Base-by-base conservation (phyloP, 352 stramenopile genomes). In the Phytophthora quininea region DNA sequence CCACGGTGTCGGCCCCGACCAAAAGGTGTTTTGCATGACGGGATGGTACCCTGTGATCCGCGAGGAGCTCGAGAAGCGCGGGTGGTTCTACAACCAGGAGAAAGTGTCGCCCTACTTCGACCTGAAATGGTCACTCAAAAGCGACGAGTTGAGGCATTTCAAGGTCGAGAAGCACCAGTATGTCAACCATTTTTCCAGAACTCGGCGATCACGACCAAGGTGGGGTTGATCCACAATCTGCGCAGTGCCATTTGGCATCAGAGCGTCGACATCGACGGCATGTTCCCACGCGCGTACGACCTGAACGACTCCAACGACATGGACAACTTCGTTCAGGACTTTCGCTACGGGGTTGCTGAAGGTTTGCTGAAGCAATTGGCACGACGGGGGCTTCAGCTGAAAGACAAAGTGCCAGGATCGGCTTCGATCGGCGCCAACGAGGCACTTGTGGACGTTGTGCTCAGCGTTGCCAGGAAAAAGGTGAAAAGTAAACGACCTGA, bases 151-250 rank as follows among this genome's bases (percentile, higher is more conserved):
- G 19, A 88, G 86, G 55, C 73, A 73, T 14, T 77, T 79, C 50
- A 92, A 90, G 58, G 78, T 98, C 12, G 77, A 97, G 38, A 89
- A 92, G 33, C 68, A 87, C 64, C 90, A 98, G 65, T 89, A 92
- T 48, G 91, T 94, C 33, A 98, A 98, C 72, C 92, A 98, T 70
- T 98, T 97, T 76, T 87, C 45, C 86, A 96, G 58, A 98, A 96
- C 68, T 90, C 87, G n/a, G 88, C 84, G 9, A 94, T 98, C 56
- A 97, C 90, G 19, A 98, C 93, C 35, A 98, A 98, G 56, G 86
- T 92, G 19, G 94, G 93, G 4, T 67, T 98, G 27, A 68, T 97
- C 4, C 88, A 96, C 59, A 96, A 84, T 42, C 67, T 98, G 29
- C 82, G 88, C 8, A 82, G 64, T 51, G 73, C 80, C 9, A 52